These are phyloP conservation scores for Naganishia vaughanmartiniae DNA, from an alignment of 768 basidiomycete species.

Conservation along the genomic window DNA sequence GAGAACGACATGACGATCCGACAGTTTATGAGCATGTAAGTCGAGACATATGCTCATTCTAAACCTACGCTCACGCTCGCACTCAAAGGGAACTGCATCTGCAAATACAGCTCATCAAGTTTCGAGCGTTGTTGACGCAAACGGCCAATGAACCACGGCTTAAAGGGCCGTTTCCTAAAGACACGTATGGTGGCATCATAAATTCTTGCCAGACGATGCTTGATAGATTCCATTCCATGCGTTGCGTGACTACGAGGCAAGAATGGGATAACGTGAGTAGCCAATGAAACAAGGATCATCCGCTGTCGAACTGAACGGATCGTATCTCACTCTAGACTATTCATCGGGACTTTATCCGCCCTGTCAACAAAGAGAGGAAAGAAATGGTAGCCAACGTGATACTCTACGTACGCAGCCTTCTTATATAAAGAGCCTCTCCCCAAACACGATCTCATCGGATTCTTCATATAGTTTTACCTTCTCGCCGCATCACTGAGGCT, in stretches of 20 bases:
- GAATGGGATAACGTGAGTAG: conserved; percentile 60
- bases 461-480: conserved; percentile 41
- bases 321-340: conserved; percentile 60
- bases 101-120: conserved; percentile 81
- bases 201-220: conserved; percentile 54
- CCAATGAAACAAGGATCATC: too few relatives aligned
- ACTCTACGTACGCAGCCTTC: conserved; percentile 58
- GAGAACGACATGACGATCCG: conserved; percentile 29
- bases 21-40: conserved; percentile 30
- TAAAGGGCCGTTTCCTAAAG: conserved; percentile 90
- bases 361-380: conserved; percentile 80
- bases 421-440: neutral
- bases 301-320: neutral
- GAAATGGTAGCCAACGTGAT: conserved; percentile 74
- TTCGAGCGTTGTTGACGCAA: conserved; percentile 80
- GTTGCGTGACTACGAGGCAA: conserved; percentile 91
- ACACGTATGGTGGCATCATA: conserved; percentile 65
- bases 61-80: neutral
- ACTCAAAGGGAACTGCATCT: conserved; percentile 81
- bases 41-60: neutral
- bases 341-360: conserved; percentile 79
- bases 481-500: conserved; percentile 47
- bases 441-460: neutral
- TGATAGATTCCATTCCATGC: conserved; percentile 81
- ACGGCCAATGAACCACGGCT: conserved; percentile 89